Conservation (phyloP, 805 yeast species). For the Cyberlindnera nakhonratchasimensis region DNA sequence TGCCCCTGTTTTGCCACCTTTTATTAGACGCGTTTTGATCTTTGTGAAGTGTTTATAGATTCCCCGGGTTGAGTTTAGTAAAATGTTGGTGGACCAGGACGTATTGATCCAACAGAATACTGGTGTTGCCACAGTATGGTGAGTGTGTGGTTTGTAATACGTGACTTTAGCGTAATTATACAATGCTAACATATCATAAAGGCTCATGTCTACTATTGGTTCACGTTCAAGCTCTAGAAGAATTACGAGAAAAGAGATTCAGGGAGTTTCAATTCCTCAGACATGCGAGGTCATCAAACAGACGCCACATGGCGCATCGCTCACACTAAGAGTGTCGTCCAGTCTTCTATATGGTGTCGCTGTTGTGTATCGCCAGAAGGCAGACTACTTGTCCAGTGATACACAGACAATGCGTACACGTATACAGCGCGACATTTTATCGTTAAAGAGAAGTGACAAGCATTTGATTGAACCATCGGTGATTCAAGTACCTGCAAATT, state of each 20-base stretch:
- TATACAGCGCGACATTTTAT: conserved; percentile 23
- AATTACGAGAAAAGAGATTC: conserved; percentile 33
- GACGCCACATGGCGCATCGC: conserved; percentile 20
- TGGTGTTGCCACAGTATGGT: conserved; percentile 27
- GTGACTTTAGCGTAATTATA: no score
- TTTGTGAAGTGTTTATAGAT: not conserved
- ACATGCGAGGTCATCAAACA: conserved; percentile 33
- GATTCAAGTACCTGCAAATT: conserved; percentile 7
- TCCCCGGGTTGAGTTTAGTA: not conserved
- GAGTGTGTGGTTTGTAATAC: no score
- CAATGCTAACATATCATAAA: no score
- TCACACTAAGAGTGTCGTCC: conserved; percentile 35
- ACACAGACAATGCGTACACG: conserved; percentile 22
- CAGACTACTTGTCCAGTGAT: conserved; percentile 39
- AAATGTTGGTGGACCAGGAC: conserved; percentile 23
- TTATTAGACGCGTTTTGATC: not conserved
- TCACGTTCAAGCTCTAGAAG: conserved; percentile 30
- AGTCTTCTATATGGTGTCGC: conserved; percentile 45
- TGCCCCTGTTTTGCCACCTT: not conserved
- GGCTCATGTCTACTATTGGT: conserved; percentile 42
- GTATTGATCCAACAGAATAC: conserved; percentile 22
- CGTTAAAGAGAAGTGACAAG: conserved; percentile 6
- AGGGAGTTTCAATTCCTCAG: conserved; percentile 40
- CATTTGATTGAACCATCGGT: conserved; percentile 10
- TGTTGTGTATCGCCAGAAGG: conserved; percentile 45